Conservation (phyloP, 768 basidiomycete genomes). For the Phaeotremella skinneri region DNA sequence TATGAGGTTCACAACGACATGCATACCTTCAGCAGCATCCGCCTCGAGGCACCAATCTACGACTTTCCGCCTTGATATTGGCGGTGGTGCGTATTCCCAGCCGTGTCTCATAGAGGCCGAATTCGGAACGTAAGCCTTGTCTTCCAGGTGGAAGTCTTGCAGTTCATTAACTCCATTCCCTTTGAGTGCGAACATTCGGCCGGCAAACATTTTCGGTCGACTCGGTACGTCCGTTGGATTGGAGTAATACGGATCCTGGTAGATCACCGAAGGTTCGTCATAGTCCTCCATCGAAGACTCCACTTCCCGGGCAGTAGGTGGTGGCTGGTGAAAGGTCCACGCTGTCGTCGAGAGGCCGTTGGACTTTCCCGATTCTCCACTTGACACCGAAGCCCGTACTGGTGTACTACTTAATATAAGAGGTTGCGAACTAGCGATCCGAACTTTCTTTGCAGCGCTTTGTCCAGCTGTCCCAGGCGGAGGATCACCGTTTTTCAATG, state of each 20-base stretch:
- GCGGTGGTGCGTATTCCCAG: conserved; percentile 73
- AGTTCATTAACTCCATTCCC: conserved; percentile 63
- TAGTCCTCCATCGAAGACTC: conserved; percentile 50
- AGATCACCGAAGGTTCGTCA: conserved; percentile 61
- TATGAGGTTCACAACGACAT: neutral
- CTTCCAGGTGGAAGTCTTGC: conserved; percentile 60
- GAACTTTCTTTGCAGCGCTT: conserved; percentile 29
- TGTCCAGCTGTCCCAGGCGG: conserved; percentile 1
- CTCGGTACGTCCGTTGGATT: conserved; percentile 67
- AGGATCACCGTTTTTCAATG: conserved; percentile 4
- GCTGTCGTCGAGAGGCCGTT: conserved; percentile 21
- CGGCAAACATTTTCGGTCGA: conserved; percentile 72
- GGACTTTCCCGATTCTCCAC: neutral
- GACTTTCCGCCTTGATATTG: conserved; percentile 63
- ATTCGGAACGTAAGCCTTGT: conserved; percentile 1
- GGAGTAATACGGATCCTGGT: conserved; percentile 79
- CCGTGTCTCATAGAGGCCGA: conserved; percentile 51
- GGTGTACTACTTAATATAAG: neutral
- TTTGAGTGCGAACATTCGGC: conserved; percentile 68
- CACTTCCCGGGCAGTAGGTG: conserved; percentile 17
- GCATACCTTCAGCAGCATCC: conserved; percentile 13
- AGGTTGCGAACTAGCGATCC: conserved; percentile 28
- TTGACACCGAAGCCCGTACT: neutral
- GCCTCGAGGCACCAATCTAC: conserved; percentile 59
- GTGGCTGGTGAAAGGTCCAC: conserved; percentile 24